phyloP scores from a whole-genome alignment of 2,329 filamentous ascomycete species.

The Aspergillus ustus region DNA sequence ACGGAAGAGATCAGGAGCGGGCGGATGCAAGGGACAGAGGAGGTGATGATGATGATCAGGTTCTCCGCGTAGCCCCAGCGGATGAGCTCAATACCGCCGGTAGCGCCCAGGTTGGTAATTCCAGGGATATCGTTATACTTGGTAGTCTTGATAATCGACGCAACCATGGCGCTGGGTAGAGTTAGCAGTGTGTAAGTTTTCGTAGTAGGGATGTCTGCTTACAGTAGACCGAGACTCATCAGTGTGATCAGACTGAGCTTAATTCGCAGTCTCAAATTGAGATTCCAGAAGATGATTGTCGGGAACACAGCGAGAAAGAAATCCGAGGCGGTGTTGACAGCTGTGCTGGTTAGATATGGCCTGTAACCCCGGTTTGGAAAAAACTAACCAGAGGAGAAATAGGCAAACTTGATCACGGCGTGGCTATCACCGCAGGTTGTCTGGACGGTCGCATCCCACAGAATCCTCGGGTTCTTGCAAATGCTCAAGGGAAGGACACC shows the following conservation, averaged over 20 bases:
- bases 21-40: constrained; percentile 36
- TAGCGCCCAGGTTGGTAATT: constrained; percentile 32
- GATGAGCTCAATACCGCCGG: constrained; percentile 32
- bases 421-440: constrained; percentile 30
- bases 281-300: constrained; percentile 35
- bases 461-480: constrained; percentile 28
- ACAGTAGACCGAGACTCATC: constrained; percentile 35
- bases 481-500: constrained; percentile 35
- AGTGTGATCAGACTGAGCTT: constrained; percentile 34
- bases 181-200: not conserved
- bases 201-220: constrained; percentile 5
- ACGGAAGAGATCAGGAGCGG: constrained; percentile 37
- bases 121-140: constrained; percentile 32
- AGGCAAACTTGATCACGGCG: constrained; percentile 33
- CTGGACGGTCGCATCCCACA: constrained; percentile 31
- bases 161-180: constrained; percentile 32
- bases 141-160: constrained; percentile 39
- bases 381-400: constrained; percentile 34
- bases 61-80: constrained; percentile 38
- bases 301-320: constrained; percentile 37
- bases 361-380: not conserved
- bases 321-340: constrained; percentile 35
- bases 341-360: constrained; percentile 8
- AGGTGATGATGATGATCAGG: constrained; percentile 37
- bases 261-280: constrained; percentile 35